Conservation (phyloP, 148 eudicot species). For the Hydrangea macrophylla region DNA sequence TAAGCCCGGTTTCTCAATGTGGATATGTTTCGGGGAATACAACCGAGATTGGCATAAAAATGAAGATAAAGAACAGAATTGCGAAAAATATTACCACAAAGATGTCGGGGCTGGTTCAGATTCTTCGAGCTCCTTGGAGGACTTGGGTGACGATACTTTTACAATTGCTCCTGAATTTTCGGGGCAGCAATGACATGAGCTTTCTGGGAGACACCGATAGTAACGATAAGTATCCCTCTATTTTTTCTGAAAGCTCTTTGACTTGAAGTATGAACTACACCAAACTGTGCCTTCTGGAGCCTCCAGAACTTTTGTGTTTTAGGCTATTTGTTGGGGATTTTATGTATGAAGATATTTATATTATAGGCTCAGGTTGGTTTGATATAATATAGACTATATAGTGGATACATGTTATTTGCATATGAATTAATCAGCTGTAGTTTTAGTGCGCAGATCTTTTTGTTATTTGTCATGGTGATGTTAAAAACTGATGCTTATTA, state of each 20-base stretch:
- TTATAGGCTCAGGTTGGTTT: neutral
- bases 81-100: conserved; percentile 13
- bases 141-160: conserved; percentile 68
- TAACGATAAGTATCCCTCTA: conserved; percentile 27
- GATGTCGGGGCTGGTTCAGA: conserved; percentile 28
- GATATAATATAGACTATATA: neutral
- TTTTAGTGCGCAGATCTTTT: neutral
- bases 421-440: neutral
- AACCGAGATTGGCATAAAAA: conserved; percentile 27
- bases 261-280: conserved; percentile 30
- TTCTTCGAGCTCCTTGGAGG: conserved; percentile 62
- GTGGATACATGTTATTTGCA: neutral
- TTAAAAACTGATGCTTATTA: too few species aligned
- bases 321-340: conserved; percentile 20
- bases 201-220: conserved; percentile 52
- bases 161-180: conserved; percentile 75
- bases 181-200: conserved; percentile 74
- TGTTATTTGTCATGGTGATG: too few species aligned
- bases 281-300: conserved; percentile 40
- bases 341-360: neutral
- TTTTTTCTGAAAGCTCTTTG: conserved; percentile 12
- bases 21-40: conserved; percentile 51
- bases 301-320: conserved; percentile 19
- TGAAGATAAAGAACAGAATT: conserved; percentile 24
- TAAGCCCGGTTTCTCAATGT: conserved; percentile 57